A percentile compares a stretch with the other conserved stretches of the same genome.
phyloP scores from a whole-genome alignment of 1,139 yeast species.

The Candida tropicalis region DNA sequence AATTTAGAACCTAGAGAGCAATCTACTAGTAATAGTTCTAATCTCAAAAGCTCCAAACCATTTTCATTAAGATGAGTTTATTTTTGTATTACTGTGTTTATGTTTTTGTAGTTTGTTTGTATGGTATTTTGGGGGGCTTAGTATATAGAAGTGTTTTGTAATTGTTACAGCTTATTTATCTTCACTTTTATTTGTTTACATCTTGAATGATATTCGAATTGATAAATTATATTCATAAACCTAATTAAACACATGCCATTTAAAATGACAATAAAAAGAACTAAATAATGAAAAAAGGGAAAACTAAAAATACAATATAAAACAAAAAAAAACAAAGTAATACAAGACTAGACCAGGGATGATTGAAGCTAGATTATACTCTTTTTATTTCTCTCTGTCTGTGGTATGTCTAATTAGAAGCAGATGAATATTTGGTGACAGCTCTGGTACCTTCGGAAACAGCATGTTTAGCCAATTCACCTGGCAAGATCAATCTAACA shows the following conservation, averaged over 20 bases:
- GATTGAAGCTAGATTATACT: neutral
- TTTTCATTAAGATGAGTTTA: constrained; percentile 4
- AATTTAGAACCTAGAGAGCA: constrained; percentile 69
- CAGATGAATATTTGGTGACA: constrained; percentile 97
- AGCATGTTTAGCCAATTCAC: constrained; percentile 99
- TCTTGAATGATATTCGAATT: too few species aligned
- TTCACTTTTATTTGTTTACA: neutral
- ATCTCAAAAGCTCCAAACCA: neutral
- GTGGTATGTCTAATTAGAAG: constrained; percentile 46
- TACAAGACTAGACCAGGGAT: neutral
- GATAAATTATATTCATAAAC: neutral
- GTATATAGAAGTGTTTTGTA: too few species aligned
- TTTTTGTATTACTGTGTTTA: neutral
- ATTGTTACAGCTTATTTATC: neutral
- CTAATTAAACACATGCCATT: neutral
- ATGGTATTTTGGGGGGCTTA: too few species aligned
- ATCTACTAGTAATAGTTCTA: neutral
- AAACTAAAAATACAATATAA: constrained; percentile 5
- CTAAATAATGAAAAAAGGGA: constrained; percentile 1
- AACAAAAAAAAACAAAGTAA: neutral
- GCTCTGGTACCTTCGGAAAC: constrained; percentile 99
- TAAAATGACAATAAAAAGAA: neutral
- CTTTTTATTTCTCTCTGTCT: too few species aligned
- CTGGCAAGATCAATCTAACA: constrained; percentile 98
- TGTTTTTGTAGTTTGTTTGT: neutral